Evolutionary conservation across 768 basidiomycete species (phyloP).

Genomic region (Neoboletus subvelutipes): DNA sequence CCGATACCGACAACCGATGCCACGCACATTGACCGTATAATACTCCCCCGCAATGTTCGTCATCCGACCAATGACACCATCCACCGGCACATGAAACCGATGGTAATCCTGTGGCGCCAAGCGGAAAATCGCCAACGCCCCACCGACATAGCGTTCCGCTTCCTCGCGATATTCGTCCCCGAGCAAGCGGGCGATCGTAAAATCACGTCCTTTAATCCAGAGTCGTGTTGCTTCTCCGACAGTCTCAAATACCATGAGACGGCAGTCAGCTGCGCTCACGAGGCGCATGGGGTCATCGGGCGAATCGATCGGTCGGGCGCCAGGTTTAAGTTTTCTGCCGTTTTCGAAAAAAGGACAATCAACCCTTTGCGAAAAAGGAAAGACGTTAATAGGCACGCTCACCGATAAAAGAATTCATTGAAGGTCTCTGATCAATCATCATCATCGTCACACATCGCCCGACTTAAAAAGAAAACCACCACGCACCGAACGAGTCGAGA

Average conservation of each 20-base stretch:
- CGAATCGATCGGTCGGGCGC: constrained; percentile 70
- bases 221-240: constrained; percentile 82
- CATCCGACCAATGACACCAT: constrained; percentile 81
- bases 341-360: not conserved
- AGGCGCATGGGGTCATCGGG: constrained; percentile 75
- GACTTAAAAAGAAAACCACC: not conserved
- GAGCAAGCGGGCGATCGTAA: constrained; percentile 75
- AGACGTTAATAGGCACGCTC: not conserved
- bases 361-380: not conserved
- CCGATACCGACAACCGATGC: constrained; percentile 5
- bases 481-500: constrained; percentile 76
- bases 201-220: constrained; percentile 98
- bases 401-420: constrained; percentile 90
- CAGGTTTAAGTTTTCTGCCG: constrained; percentile 77
- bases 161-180: constrained; percentile 75
- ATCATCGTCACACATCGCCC: not conserved
- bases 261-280: constrained; percentile 92
- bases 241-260: constrained; percentile 92
- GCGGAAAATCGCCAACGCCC: constrained; percentile 86
- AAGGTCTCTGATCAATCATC: constrained; percentile 63
- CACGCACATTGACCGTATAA: constrained; percentile 90
- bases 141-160: constrained; percentile 70
- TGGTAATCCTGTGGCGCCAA: constrained; percentile 96
- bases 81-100: constrained; percentile 87
- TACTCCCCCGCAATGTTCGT: constrained; percentile 86